Conservation (phyloP, 2,329 filamentous ascomycete species). For the Aspergillus sp. region DNA sequence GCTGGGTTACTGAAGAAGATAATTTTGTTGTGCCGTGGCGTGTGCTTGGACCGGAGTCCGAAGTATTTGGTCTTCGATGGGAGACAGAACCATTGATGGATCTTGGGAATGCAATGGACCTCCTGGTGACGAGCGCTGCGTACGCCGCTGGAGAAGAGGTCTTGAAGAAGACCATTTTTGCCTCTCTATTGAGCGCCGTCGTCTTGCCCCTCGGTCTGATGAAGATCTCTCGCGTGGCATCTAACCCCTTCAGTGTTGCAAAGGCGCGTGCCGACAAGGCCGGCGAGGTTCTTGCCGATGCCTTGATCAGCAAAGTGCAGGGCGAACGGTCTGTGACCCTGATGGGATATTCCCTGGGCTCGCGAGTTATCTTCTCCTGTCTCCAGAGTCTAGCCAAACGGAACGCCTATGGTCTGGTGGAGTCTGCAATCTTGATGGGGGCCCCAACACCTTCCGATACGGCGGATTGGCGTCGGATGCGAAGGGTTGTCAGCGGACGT, state of each 20-base stretch:
- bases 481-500: conserved; percentile 74
- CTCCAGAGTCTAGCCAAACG: conserved; percentile 73
- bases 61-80: conserved; percentile 81
- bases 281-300: conserved; percentile 75
- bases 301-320: conserved; percentile 76
- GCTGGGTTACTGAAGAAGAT: conserved; percentile 72
- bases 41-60: conserved; percentile 68
- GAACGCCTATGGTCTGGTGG: conserved; percentile 77
- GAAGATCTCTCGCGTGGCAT: conserved; percentile 66
- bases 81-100: conserved; percentile 76
- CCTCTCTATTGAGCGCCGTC: conserved; percentile 62
- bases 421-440: conserved; percentile 80
- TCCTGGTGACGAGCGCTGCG: conserved; percentile 74
- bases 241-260: conserved; percentile 79
- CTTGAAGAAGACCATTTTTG: conserved; percentile 68
- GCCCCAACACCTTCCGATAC: conserved; percentile 71
- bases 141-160: conserved; percentile 77
- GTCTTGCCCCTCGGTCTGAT: conserved; percentile 69
- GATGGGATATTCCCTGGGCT: conserved; percentile 78
- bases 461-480: conserved; percentile 72
- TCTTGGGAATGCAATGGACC: conserved; percentile 74
- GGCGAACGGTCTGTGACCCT: conserved; percentile 79
- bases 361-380: conserved; percentile 79
- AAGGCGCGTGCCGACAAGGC: conserved; percentile 77
- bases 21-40: conserved; percentile 78